Evolutionary conservation across 768 basidiomycete species (phyloP), one percentile per base, ranked within the genome.

Genomic region (Amanita subjunquillea): DNA sequence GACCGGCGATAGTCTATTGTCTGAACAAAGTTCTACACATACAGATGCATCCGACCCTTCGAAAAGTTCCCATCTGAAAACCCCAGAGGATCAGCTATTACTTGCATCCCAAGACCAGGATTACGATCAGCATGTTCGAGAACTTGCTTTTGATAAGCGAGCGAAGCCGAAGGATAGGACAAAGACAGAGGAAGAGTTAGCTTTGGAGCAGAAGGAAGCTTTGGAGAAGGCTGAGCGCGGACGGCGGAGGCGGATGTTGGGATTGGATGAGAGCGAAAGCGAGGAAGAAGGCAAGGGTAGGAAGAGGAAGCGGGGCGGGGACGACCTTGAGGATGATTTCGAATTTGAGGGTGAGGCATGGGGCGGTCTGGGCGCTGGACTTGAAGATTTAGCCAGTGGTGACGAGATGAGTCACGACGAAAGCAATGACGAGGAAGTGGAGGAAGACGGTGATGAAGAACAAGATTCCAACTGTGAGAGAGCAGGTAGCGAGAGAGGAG

Each of bases 111-210:
- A 69, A 8, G 77, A 82, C 55, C 76, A 80, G 51, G 84, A 93
- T 59, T 99, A 98, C 61, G 95, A 99, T 67, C 84, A 86, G 60
- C 85, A 83, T 57, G 94, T 99, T 7, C 83, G 90, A 15, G 89
- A 93, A 58, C 80, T 98, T 37, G 93, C 87, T 0, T 95, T 94
- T 60, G 96, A 98, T 54, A 82, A 88, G 59, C 80, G 96, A 1
- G 88, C 96, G 2, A 90, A 93, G 57, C 88, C 96, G 0, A 96
- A 91, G 63, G 89, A 99, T 64, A 72, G 96, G 51, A 93, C 91
- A 27, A 97, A 96, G 71, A 97, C 94, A 0, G 95, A 96, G 60
- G 92, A 97, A 60, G 96, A 99, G 62, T 60, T 92, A 27, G 94
- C 93, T 4, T 54, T 86, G 55, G 92, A 95, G 56, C 89, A 87